These are phyloP conservation scores for Mortierella antarctica DNA, from an alignment of 192 early-diverging fungal species.

Conservation along the genomic window DNA sequence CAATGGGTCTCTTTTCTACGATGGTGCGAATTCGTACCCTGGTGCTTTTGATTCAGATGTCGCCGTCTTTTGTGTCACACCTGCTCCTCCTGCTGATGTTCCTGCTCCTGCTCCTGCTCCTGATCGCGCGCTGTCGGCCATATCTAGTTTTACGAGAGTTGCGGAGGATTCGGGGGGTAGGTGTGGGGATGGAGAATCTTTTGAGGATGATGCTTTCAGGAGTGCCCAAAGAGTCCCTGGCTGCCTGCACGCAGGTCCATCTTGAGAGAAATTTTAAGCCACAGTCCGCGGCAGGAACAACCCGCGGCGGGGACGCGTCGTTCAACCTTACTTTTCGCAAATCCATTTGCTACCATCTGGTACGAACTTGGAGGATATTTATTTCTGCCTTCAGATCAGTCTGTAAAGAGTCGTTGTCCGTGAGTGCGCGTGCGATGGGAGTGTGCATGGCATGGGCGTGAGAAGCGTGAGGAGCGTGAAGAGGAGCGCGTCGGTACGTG, in stretches of 20 bases:
- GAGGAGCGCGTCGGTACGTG: neutral
- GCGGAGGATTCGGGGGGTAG: too few relatives aligned
- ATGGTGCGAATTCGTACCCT: neutral
- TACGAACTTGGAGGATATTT: too few relatives aligned
- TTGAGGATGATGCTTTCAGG: neutral
- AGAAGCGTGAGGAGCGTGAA: neutral
- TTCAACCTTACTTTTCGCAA: too few relatives aligned
- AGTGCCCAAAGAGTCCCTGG: neutral
- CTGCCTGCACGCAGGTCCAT: too few relatives aligned
- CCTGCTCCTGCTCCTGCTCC: slow-evolving; percentile 4
- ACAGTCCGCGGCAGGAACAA: too few relatives aligned
- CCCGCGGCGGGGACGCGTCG: too few relatives aligned
- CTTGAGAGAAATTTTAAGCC: too few relatives aligned
- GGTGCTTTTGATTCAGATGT: neutral
- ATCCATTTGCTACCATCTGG: too few relatives aligned
- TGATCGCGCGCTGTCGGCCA: slow-evolving; percentile 21
- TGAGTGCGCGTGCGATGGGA: too few relatives aligned
- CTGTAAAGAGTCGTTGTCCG: too few relatives aligned
- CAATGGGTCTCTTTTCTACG: too few relatives aligned
- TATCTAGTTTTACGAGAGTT: neutral
- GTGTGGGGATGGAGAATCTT: neutral
- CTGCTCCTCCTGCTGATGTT: neutral
- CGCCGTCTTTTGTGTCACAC: neutral
- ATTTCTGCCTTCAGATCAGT: too few relatives aligned
- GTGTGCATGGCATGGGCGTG: neutral